Conservation (phyloP, 2,329 filamentous ascomycete species). For the Alternaria viburni region DNA sequence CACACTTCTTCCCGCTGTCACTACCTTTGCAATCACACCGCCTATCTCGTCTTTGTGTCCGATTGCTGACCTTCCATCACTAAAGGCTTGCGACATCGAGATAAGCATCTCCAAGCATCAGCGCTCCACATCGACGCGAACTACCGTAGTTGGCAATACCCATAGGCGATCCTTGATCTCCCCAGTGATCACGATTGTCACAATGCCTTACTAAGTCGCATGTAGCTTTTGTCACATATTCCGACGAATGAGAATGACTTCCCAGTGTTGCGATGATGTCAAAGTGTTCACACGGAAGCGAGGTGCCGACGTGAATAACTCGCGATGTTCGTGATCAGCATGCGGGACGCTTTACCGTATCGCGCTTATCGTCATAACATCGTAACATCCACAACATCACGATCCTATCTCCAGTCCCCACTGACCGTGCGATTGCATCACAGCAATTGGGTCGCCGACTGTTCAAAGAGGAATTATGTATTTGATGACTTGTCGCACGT, state of each 20-base stretch:
- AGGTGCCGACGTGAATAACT: not conserved
- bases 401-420: not conserved
- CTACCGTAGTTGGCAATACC: fast-evolving
- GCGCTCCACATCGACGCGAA: not conserved
- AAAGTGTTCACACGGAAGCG: not conserved
- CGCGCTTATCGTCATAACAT: not conserved
- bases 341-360: not conserved
- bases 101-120: not conserved
- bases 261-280: not conserved
- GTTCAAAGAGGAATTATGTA: too few relatives aligned
- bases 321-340: not conserved
- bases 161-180: not conserved
- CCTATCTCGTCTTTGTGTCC: too few relatives aligned
- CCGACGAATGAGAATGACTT: not conserved
- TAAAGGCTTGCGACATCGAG: too few relatives aligned
- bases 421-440: not conserved
- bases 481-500: too few relatives aligned
- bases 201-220: fast-evolving
- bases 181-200: not conserved
- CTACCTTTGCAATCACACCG: too few relatives aligned
- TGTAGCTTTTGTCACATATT: not conserved
- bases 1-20: too few relatives aligned
- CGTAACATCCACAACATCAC: not conserved
- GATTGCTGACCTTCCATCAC: too few relatives aligned
- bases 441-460: not conserved